Percentiles rank a stretch among this genome's conserved stretches.
phyloP scores from a whole-genome alignment of 2,329 filamentous ascomycete genomes.

The Fusarium sp. region DNA sequence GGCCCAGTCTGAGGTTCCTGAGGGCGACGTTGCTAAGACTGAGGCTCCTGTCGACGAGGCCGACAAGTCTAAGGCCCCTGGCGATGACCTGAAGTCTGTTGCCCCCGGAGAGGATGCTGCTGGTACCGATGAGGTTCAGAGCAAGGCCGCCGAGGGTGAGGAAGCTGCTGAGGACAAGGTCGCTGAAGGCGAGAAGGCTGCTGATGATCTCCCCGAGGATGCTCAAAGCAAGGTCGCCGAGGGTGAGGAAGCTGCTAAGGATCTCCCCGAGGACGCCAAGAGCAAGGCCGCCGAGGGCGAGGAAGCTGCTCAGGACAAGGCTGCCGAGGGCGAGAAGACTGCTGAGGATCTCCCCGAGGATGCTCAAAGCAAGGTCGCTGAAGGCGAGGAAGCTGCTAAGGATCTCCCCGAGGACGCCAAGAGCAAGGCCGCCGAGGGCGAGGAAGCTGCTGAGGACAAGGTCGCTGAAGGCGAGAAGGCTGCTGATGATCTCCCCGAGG shows the following conservation, averaged over 20 bases:
- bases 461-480: background rate
- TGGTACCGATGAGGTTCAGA: conserved; percentile 41
- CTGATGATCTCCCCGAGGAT: conserved; percentile 9
- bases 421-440: background rate
- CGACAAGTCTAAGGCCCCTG: conserved; percentile 33
- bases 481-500: background rate
- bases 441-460: conserved; percentile 5
- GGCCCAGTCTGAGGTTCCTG: conserved; percentile 34
- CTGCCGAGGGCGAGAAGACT: background rate
- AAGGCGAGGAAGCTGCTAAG: background rate
- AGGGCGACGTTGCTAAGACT: background rate
- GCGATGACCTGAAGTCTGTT: conserved; percentile 58
- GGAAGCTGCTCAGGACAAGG: conserved; percentile 3
- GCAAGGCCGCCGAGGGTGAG: conserved; percentile 33
- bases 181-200: conserved; percentile 6
- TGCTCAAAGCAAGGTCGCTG: background rate
- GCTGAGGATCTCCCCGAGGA: background rate
- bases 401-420: background rate
- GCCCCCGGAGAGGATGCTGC: conserved; percentile 44
- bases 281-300: conserved; percentile 17
- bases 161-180: conserved; percentile 43
- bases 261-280: conserved; percentile 3
- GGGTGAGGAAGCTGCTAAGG: conserved; percentile 7
- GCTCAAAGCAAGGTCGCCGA: conserved; percentile 15
- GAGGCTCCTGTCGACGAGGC: conserved; percentile 13